Evolutionary conservation across 805 yeast genomes (phyloP), one percentile per base, ranked within the genome.

Genomic region (Metschnikowia proteae): DNA sequence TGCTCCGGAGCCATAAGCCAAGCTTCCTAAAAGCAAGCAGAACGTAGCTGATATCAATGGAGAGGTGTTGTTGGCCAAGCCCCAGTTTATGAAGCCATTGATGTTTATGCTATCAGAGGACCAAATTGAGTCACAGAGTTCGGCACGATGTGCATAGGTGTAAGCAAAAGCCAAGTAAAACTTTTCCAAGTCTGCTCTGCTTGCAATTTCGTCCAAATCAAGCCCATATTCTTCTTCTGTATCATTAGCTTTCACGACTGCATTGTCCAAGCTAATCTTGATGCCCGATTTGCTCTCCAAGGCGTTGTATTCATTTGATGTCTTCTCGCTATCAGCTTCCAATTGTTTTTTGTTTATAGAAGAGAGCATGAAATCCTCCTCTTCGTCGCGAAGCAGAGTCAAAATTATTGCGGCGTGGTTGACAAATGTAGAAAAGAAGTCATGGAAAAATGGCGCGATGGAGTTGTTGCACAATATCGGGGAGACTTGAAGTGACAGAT

Each of bases 71-170:
- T 87, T 83, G 50, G 81, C 82, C 2, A 94, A 74, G 0, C 96
- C 95, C 98, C 98, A 94, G 47, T 80, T 80, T 36, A 92, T 72
- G 55, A 94, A 91, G 0, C 96, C 97, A 59, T 80, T 75, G 1
- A 88, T 72, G 49, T 83, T 82, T 10, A 84, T 78, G 22, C 59
- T 63, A 9, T 67, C 72, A 6, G 61, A 59, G 0, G 59, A 51
- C 96, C 96, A 91, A 60, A 88, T 86, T 9, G 69, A 66, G 1
- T 73, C 59, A 10, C 86, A 78, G 6, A 83, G 67, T 0, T 76
- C 75, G 0, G 83, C 81, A 48, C 96, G 74, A 13, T 79, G 74
- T 27, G 78, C 70, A 62, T 85, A 90, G 6, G 88, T 73, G 61
- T 79, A 86, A 38, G 83, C 84, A 50, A 88, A 73, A 3, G 92